phyloP scores from a whole-genome alignment of 1,284 basidiomycete genomes.

The Ustilago esculenta region DNA sequence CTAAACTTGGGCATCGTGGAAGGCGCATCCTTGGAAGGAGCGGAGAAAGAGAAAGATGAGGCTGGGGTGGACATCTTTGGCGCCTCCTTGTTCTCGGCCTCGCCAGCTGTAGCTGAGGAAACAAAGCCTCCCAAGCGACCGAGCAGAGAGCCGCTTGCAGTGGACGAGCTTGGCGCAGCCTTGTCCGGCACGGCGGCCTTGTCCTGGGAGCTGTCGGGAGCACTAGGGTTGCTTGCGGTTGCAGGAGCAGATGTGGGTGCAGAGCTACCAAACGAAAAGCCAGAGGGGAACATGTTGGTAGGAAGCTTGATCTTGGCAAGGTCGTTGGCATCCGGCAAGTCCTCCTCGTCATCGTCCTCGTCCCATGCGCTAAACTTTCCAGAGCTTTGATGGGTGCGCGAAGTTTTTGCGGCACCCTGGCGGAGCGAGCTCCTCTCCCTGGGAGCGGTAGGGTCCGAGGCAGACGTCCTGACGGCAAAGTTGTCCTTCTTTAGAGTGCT shows the following conservation, averaged over 20 bases:
- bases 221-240: neutral
- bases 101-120: constrained; percentile 34
- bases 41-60: constrained; percentile 44
- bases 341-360: constrained; percentile 63
- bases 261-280: constrained; percentile 55
- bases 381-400: constrained; percentile 57
- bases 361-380: constrained; percentile 61
- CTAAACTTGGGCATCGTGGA: constrained; percentile 37
- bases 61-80: constrained; percentile 10
- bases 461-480: constrained; percentile 44
- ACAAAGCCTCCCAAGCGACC: constrained; percentile 52
- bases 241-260: constrained; percentile 1
- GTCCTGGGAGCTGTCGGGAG: neutral
- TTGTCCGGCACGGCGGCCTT: neutral
- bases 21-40: constrained; percentile 31
- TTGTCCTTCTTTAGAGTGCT: constrained; percentile 48
- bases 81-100: constrained; percentile 26
- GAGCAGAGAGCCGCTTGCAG: constrained; percentile 28
- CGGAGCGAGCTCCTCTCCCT: constrained; percentile 60
- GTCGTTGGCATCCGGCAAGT: constrained; percentile 56
- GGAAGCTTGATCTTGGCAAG: constrained; percentile 65
- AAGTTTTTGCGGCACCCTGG: constrained; percentile 58
- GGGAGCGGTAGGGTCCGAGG: constrained; percentile 34
- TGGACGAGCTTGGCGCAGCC: constrained; percentile 1
- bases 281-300: constrained; percentile 55